A percentile compares a stretch with the other conserved stretches of the same genome.
Evolutionary conservation across 768 basidiomycete genomes (phyloP).

Genomic region (Rhizopogon salebrosus): DNA sequence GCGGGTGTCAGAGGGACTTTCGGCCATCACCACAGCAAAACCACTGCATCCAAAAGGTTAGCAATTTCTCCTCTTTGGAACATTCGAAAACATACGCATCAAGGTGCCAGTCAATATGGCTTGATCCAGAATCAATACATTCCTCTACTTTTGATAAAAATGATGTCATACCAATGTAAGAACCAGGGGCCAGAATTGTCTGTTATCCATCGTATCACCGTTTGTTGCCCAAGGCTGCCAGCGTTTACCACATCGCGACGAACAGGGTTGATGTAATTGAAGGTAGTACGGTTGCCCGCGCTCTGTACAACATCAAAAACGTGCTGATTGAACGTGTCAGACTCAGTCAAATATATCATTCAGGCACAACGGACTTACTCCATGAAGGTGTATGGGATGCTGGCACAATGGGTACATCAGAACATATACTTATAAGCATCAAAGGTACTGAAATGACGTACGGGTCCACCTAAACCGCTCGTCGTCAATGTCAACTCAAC

Average conservation of each 20-base stretch:
- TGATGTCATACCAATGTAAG: conserved; percentile 21
- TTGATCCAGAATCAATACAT: neutral
- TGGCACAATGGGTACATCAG: neutral
- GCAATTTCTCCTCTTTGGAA: neutral
- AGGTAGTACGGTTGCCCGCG: conserved; percentile 14
- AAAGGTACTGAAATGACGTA: conserved; percentile 10
- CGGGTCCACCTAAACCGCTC: conserved; percentile 25
- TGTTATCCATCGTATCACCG: conserved; percentile 51
- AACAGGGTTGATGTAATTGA: conserved; percentile 34
- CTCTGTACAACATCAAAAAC: conserved; percentile 30
- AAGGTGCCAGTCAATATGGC: conserved; percentile 16
- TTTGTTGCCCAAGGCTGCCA: conserved; percentile 31
- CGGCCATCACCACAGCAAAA: conserved; percentile 27
- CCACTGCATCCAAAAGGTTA: conserved; percentile 11
- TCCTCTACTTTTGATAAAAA: no score
- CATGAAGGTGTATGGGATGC: conserved; percentile 20
- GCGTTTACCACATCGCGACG: conserved; percentile 23
- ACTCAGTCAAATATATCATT: neutral
- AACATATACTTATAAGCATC: neutral
- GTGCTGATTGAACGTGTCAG: conserved; percentile 17
- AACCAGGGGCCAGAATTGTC: conserved; percentile 63
- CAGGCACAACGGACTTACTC: conserved; percentile 5
- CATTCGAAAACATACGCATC: conserved; percentile 7
- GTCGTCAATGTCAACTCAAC: conserved; percentile 16
- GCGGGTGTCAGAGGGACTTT: conserved; percentile 11